Percentiles rank a stretch among this genome's conserved stretches.
Evolutionary conservation across 225 moss, liverwort and hornwort species (phyloP).

Genomic region (Polytrichum commune): DNA sequence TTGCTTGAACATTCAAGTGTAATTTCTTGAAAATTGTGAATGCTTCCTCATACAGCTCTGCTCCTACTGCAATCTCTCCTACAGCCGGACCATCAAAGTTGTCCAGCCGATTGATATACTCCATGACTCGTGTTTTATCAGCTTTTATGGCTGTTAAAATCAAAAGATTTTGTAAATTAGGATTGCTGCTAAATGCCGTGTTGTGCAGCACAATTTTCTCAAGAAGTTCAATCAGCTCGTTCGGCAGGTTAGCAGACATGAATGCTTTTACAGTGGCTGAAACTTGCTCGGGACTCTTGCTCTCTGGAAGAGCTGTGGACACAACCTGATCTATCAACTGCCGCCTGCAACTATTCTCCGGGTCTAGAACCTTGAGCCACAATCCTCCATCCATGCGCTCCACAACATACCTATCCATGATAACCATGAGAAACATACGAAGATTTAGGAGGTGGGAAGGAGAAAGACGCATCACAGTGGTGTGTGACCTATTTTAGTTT

Average conservation of each 20-base stretch:
- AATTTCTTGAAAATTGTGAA: conserved; percentile 99
- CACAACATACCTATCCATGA: conserved; percentile 68
- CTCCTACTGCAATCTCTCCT: conserved; percentile 93
- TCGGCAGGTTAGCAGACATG: conserved; percentile 98
- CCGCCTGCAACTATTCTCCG: conserved; percentile 86
- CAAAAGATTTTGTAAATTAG: conserved; percentile 93
- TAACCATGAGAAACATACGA: too few species aligned
- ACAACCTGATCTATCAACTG: conserved; percentile 99
- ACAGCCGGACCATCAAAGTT: conserved; percentile 99
- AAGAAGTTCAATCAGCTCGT: conserved; percentile 93
- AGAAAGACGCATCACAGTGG: too few species aligned
- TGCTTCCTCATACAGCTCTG: conserved; percentile 94
- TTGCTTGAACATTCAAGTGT: conserved; percentile 93
- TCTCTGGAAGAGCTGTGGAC: conserved; percentile 96
- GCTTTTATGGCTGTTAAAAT: conserved; percentile 98
- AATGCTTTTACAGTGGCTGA: conserved; percentile 99
- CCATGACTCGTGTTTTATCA: conserved; percentile 94
- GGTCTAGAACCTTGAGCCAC: conserved; percentile 92
- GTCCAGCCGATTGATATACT: conserved; percentile 91
- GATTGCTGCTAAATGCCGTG: conserved; percentile 97
- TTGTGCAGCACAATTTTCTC: conserved; percentile 98
- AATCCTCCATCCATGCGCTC: conserved; percentile 97
- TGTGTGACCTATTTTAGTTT: too few species aligned
- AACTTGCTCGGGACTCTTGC: conserved; percentile 97
- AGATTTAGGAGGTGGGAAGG: too few species aligned